Conservation (phyloP, 768 basidiomycete genomes). For the Leccinum uliginosum region DNA sequence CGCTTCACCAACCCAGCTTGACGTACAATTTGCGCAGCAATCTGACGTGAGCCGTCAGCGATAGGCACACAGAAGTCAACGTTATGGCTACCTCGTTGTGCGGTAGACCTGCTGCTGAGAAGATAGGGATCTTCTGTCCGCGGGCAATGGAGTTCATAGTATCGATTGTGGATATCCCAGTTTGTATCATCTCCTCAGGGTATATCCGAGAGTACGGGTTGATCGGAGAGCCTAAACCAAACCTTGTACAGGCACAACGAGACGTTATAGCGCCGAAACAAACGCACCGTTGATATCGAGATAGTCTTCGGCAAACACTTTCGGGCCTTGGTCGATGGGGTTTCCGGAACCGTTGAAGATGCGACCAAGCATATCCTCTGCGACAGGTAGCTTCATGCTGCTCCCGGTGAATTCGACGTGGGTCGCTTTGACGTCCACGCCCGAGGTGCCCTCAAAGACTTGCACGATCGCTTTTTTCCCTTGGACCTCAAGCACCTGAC, state of each 20-base stretch:
- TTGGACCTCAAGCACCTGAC: constrained; percentile 96
- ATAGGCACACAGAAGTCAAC: constrained; percentile 19
- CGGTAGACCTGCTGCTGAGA: constrained; percentile 96
- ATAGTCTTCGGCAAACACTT: constrained; percentile 99
- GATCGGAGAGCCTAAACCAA: constrained; percentile 81
- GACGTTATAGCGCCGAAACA: constrained; percentile 1
- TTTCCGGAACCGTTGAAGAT: constrained; percentile 99
- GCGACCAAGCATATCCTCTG: constrained; percentile 97
- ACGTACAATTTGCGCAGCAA: constrained; percentile 99
- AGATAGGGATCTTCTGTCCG: constrained; percentile 99
- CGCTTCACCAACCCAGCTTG: constrained; percentile 97
- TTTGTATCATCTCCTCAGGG: constrained; percentile 99
- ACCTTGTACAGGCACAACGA: constrained; percentile 12
- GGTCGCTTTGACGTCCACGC: constrained; percentile 95
- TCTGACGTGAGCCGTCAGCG: constrained; percentile 46
- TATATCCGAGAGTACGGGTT: constrained; percentile 98
- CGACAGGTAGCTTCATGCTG: constrained; percentile 98
- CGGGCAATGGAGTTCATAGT: constrained; percentile 99
- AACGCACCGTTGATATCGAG: constrained; percentile 94
- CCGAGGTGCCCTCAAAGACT: constrained; percentile 97
- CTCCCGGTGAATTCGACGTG: constrained; percentile 98
- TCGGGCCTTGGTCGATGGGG: constrained; percentile 97
- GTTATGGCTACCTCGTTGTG: constrained; percentile 80
- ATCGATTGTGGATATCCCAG: constrained; percentile 98
- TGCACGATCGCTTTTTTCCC: constrained; percentile 99